A percentile compares a stretch with the other conserved stretches of the same genome.
These are phyloP conservation scores for Clonostachys chloroleuca DNA, from an alignment of 2,329 filamentous ascomycete genomes.

Conservation along the genomic window DNA sequence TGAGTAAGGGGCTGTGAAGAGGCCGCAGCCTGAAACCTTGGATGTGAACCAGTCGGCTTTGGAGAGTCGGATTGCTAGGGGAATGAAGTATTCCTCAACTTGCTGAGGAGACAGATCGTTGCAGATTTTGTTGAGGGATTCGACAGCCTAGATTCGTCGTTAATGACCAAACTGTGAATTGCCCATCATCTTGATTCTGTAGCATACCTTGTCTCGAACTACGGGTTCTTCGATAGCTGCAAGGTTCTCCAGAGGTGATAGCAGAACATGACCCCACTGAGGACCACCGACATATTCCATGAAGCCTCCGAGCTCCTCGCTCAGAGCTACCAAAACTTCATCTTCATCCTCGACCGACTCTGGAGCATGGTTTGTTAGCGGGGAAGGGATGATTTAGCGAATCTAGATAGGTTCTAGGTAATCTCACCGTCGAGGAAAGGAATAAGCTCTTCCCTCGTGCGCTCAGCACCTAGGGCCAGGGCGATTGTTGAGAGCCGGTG, in stretches of 20 bases:
- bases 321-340: conserved; percentile 93
- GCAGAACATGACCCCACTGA: conserved; percentile 89
- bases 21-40: conserved; percentile 94
- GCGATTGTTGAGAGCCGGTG: conserved; percentile 97
- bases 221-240: conserved; percentile 98
- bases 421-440: conserved; percentile 94
- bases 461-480: conserved; percentile 89
- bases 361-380: conserved; percentile 31
- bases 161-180: background rate
- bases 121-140: conserved; percentile 99
- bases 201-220: conserved; percentile 86
- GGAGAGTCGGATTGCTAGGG: conserved; percentile 88
- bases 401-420: conserved; percentile 1
- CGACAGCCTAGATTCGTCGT: conserved; percentile 69
- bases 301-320: conserved; percentile 93
- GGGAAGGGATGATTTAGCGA: conserved; percentile 4
- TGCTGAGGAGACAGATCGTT: conserved; percentile 84
- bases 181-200: background rate
- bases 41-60: conserved; percentile 99
- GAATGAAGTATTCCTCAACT: conserved; percentile 96
- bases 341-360: conserved; percentile 99
- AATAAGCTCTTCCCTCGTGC: conserved; percentile 96
- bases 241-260: conserved; percentile 95
- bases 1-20: conserved; percentile 90
- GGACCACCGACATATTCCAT: conserved; percentile 97